Evolutionary conservation across 495 filamentous ascomycete species (phyloP).

Genomic region (Viridothelium virens): DNA sequence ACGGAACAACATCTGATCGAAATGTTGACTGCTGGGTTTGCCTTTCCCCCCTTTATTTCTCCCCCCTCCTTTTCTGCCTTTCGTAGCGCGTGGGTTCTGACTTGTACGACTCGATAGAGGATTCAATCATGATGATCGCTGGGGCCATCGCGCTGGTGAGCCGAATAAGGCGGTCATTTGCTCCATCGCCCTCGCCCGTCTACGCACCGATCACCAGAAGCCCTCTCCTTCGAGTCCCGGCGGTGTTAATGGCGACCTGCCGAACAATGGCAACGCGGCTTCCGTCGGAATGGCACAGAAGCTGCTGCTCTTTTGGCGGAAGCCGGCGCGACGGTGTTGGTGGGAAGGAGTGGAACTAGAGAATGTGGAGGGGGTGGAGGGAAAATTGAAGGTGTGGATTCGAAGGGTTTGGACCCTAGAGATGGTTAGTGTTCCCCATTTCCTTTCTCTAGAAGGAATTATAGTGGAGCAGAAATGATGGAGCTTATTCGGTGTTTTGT

Average conservation of each 20-base stretch:
- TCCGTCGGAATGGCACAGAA: conserved; percentile 98
- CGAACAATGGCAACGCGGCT: conserved; percentile 51
- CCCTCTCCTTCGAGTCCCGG: conserved; percentile 17
- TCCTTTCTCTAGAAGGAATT: conserved; percentile 1
- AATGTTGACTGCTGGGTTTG: conserved; percentile 97
- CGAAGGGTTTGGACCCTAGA: conserved; percentile 96
- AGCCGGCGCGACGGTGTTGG: conserved; percentile 94
- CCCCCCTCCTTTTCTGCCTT: conserved; percentile 14
- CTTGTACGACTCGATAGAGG: conserved; percentile 52
- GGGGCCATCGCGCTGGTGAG: conserved; percentile 93
- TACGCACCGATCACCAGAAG: conserved; percentile 84
- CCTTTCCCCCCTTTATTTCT: conserved; percentile 19
- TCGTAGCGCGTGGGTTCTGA: conserved; percentile 5
- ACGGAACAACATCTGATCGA: conserved; percentile 98
- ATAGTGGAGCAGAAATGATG: not conserved
- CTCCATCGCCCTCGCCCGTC: conserved; percentile 82
- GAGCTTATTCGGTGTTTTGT: conserved; percentile 7
- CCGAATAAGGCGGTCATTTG: conserved; percentile 98
- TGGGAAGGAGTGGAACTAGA: conserved; percentile 97
- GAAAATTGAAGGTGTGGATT: conserved; percentile 95
- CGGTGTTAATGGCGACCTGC: conserved; percentile 44
- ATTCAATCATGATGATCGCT: conserved; percentile 89
- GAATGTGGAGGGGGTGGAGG: conserved; percentile 81
- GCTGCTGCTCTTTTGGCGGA: conserved; percentile 94
- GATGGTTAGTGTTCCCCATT: conserved; percentile 56